Evolutionary conservation across 2,329 filamentous ascomycete species (phyloP).

Genomic region (Teratosphaeria destructans): DNA sequence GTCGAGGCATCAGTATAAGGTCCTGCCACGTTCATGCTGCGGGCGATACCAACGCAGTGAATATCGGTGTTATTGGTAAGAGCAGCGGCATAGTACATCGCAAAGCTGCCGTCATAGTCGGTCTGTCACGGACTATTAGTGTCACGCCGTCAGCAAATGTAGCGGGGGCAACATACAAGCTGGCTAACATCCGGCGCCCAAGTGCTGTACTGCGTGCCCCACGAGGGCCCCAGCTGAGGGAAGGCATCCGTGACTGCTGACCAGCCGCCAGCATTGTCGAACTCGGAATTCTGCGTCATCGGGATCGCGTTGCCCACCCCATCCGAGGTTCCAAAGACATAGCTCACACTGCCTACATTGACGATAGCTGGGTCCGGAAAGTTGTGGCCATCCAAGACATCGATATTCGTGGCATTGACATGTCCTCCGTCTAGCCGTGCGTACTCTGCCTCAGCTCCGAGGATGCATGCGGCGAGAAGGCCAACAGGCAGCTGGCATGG

Average conservation of each 20-base stretch:
- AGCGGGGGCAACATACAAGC: constrained; percentile 15
- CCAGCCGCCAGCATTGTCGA: constrained; percentile 38
- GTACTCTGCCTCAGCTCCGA: not conserved
- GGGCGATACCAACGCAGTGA: constrained; percentile 16
- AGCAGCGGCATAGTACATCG: constrained; percentile 17
- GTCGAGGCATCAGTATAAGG: constrained; percentile 13
- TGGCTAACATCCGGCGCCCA: constrained; percentile 51
- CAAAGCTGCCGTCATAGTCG: constrained; percentile 14
- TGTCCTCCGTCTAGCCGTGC: not conserved
- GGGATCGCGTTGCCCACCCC: constrained; percentile 36
- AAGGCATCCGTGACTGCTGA: constrained; percentile 40
- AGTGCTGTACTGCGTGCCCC: constrained; percentile 40
- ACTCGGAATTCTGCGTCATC: constrained; percentile 39
- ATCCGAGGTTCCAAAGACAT: constrained; percentile 41
- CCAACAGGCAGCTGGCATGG: not conserved
- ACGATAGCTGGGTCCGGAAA: constrained; percentile 43
- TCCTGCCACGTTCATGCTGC: constrained; percentile 10
- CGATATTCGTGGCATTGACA: not conserved
- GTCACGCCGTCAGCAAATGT: constrained; percentile 13
- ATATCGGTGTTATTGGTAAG: constrained; percentile 10
- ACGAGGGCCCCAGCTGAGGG: constrained; percentile 35
- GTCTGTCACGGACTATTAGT: not conserved
- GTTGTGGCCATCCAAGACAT: constrained; percentile 24
- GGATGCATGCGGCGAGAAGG: not conserved
- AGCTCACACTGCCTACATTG: constrained; percentile 39